Percentiles rank a stretch among this genome's conserved stretches.
Conservation (phyloP, 768 basidiomycete species). For the Daedaleopsis nitida region DNA sequence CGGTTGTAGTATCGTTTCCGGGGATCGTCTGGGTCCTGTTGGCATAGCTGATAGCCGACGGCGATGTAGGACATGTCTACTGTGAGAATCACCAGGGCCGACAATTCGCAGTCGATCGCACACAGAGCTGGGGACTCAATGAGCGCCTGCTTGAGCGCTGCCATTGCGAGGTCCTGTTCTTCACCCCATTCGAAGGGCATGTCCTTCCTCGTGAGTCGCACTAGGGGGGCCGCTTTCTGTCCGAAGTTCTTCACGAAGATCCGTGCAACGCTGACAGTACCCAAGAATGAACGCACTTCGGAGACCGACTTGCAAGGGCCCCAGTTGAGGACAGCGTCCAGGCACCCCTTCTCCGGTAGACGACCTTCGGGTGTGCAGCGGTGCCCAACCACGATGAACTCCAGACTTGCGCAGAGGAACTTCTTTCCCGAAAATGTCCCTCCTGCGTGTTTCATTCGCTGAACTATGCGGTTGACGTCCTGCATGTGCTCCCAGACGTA, state of each 20-base stretch:
- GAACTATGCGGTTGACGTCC: slow-evolving; percentile 38
- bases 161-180: slow-evolving; percentile 10
- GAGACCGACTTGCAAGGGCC: slow-evolving; percentile 10
- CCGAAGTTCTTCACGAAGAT: slow-evolving; percentile 28
- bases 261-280: slow-evolving; percentile 18
- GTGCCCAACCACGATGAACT: slow-evolving; percentile 39
- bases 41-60: slow-evolving; percentile 28
- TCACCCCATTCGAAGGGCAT: slow-evolving; percentile 16
- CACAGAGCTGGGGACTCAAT: slow-evolving; percentile 11
- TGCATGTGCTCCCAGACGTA: slow-evolving; percentile 44
- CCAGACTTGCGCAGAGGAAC: slow-evolving; percentile 9
- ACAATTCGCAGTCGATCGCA: slow-evolving; percentile 24
- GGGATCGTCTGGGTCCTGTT: slow-evolving; percentile 20
- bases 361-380: slow-evolving; percentile 38
- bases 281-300: slow-evolving; percentile 29
- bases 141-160: slow-evolving; percentile 18
- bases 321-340: slow-evolving; percentile 32
- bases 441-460: slow-evolving; percentile 38
- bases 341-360: slow-evolving; percentile 26
- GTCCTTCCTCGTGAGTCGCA: slow-evolving; percentile 21
- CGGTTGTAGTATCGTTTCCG: slow-evolving; percentile 25
- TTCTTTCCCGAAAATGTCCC: slow-evolving; percentile 42
- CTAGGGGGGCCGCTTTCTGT: slow-evolving; percentile 11
- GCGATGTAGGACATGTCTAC: slow-evolving; percentile 24
- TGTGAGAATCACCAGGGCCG: slow-evolving; percentile 18